A percentile compares a stretch with the other conserved stretches of the same genome.
phyloP scores from a whole-genome alignment of 495 filamentous ascomycete genomes.

The Podospora tetraspora region DNA sequence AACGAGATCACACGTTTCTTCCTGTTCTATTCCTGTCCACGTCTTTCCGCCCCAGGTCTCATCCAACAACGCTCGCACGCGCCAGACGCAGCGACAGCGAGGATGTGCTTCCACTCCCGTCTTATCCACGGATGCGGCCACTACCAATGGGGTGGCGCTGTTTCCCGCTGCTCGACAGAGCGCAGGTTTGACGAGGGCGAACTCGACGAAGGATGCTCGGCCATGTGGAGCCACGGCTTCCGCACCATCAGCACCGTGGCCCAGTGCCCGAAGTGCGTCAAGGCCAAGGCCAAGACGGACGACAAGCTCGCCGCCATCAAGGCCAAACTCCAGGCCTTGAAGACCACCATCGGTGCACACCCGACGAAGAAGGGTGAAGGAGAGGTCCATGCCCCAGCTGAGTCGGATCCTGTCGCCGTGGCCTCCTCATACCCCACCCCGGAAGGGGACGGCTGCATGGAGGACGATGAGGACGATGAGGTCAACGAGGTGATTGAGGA shows the following conservation, averaged over 20 bases:
- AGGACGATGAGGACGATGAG: neutral
- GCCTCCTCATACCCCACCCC: neutral
- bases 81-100: neutral
- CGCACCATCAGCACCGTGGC: slow-evolving; percentile 13
- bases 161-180: slow-evolving; percentile 19
- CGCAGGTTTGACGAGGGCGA: slow-evolving; percentile 15
- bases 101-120: slow-evolving; percentile 30
- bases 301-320: slow-evolving; percentile 7
- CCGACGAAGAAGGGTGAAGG: neutral
- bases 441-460: neutral
- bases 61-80: neutral
- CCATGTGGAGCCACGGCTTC: slow-evolving; percentile 23
- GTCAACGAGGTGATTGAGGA: neutral
- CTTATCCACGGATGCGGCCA: slow-evolving; percentile 28
- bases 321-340: slow-evolving; percentile 1
- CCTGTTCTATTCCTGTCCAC: neutral
- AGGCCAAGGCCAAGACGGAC: neutral
- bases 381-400: neutral
- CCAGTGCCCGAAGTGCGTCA: slow-evolving; percentile 18
- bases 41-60: neutral
- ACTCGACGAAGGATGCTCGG: slow-evolving; percentile 17
- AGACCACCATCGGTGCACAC: neutral
- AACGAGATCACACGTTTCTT: neutral
- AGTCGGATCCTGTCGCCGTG: neutral
- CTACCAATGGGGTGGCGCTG: slow-evolving; percentile 15